Conservation (phyloP, 208 protist species). For the Acanthamoeba triangularis region DNA sequence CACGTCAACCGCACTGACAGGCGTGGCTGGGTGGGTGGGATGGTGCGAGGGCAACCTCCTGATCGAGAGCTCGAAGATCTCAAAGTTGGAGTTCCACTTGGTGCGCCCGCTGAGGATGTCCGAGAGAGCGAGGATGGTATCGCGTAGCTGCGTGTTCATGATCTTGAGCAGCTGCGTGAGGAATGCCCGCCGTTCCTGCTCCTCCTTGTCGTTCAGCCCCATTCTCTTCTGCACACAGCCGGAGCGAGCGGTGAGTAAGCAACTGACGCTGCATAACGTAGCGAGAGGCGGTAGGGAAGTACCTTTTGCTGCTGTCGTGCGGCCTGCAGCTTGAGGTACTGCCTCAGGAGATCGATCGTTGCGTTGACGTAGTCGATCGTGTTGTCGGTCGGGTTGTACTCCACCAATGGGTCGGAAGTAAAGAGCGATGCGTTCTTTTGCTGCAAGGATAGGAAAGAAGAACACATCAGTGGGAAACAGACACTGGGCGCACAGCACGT, state of each 20-base stretch:
- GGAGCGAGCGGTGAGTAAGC: neutral
- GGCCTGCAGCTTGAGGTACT: slow-evolving; percentile 43
- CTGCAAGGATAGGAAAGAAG: neutral
- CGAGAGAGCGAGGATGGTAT: slow-evolving; percentile 26
- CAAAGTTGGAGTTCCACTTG: slow-evolving; percentile 52
- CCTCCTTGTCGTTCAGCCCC: slow-evolving; percentile 6
- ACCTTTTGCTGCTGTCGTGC: slow-evolving; percentile 22
- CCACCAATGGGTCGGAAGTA: neutral
- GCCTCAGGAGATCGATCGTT: neutral
- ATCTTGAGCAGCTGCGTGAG: slow-evolving; percentile 59
- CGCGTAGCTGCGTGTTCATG: slow-evolving; percentile 34
- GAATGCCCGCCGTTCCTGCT: slow-evolving; percentile 22
- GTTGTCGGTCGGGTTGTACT: slow-evolving; percentile 68
- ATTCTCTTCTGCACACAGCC: neutral
- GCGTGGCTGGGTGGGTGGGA: too few relatives aligned
- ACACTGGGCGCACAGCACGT: neutral
- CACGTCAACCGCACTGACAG: neutral
- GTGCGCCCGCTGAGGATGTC: neutral
- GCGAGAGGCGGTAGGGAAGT: neutral
- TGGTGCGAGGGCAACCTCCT: too few relatives aligned
- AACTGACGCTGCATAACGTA: neutral
- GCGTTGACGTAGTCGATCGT: slow-evolving; percentile 66
- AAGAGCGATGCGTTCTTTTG: slow-evolving; percentile 34
- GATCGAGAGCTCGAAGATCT: slow-evolving; percentile 60
- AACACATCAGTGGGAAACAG: neutral